Conservation (phyloP, 768 basidiomycete species). For the Daedalea quercina region DNA sequence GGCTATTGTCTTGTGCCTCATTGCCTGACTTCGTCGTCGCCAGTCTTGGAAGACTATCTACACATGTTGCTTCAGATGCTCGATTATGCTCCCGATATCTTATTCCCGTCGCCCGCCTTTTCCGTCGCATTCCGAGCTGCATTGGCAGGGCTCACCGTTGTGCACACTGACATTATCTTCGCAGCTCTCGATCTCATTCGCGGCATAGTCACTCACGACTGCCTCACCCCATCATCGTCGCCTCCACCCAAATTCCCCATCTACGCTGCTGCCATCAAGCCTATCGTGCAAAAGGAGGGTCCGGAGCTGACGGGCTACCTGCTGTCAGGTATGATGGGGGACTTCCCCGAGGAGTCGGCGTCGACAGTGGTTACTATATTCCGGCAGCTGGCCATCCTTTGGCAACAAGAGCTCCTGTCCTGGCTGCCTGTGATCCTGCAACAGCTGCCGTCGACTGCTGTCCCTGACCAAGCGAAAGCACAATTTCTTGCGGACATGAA, state of each 20-base stretch:
- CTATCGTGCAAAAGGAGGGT: slow-evolving; percentile 64
- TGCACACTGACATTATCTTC: slow-evolving; percentile 78
- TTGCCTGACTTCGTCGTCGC: background rate
- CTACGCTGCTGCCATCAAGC: slow-evolving; percentile 57
- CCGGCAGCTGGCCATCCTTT: slow-evolving; percentile 57
- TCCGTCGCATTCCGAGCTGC: slow-evolving; percentile 69
- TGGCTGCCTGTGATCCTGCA: slow-evolving; percentile 74
- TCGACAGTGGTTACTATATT: slow-evolving; percentile 73
- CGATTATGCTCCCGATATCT: slow-evolving; percentile 61
- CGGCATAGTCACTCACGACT: slow-evolving; percentile 68
- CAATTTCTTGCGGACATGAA: slow-evolving; percentile 71
- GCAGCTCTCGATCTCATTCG: slow-evolving; percentile 78
- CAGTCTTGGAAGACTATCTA: slow-evolving; percentile 93
- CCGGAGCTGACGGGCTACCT: slow-evolving; percentile 61
- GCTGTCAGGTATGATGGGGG: slow-evolving; percentile 73
- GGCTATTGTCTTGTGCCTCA: background rate
- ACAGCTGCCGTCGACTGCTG: slow-evolving; percentile 53
- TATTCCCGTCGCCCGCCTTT: slow-evolving; percentile 76
- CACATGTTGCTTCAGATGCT: slow-evolving; percentile 71
- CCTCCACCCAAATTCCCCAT: slow-evolving; percentile 53
- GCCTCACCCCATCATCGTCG: slow-evolving; percentile 37
- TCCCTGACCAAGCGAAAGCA: slow-evolving; percentile 59
- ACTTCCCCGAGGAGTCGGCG: slow-evolving; percentile 83
- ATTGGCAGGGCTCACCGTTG: slow-evolving; percentile 74
- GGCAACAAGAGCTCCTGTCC: slow-evolving; percentile 57